Conservation (phyloP, 2,329 filamentous ascomycete species). For the Ophidiomyces ophidiicola region DNA sequence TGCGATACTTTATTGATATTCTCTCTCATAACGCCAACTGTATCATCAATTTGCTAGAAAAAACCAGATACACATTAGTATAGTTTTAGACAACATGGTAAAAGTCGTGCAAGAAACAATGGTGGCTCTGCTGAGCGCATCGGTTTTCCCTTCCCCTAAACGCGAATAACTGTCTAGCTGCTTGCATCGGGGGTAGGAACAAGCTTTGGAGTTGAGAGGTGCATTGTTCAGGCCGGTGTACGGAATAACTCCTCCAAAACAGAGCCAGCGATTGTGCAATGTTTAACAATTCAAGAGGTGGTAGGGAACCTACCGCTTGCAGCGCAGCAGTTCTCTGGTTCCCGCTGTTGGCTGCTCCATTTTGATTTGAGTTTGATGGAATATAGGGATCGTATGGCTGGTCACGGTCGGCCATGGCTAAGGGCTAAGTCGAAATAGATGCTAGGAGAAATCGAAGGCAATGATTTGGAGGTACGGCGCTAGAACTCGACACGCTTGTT, state of each 20-base stretch:
- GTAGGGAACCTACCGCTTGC: conserved; percentile 61
- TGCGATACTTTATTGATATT: conserved; percentile 96
- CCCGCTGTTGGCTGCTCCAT: conserved; percentile 42
- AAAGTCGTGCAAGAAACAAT: neutral
- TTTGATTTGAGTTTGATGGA: conserved; percentile 49
- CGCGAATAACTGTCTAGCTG: too few species aligned
- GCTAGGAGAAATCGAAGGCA: too few species aligned
- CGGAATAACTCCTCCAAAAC: too few species aligned
- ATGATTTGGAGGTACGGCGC: too few species aligned
- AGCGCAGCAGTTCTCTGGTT: conserved; percentile 60
- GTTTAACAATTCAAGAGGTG: too few species aligned
- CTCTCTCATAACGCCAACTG: conserved; percentile 86
- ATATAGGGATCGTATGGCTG: conserved; percentile 82
- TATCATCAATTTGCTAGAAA: conserved; percentile 86
- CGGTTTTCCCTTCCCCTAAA: neutral
- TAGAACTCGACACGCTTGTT: too few species aligned
- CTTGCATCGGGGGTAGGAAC: too few species aligned
- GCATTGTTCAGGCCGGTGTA: too few species aligned
- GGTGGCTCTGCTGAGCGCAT: neutral
- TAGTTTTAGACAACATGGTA: conserved; percentile 1
- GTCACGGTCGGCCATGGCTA: conserved; percentile 45
- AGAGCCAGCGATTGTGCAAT: too few species aligned
- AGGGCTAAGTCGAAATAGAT: neutral
- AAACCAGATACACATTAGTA: conserved; percentile 5
- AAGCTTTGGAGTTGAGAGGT: too few species aligned